Conservation (phyloP, 2,329 filamentous ascomycete genomes). For the Exophiala phaeomuriformis region DNA sequence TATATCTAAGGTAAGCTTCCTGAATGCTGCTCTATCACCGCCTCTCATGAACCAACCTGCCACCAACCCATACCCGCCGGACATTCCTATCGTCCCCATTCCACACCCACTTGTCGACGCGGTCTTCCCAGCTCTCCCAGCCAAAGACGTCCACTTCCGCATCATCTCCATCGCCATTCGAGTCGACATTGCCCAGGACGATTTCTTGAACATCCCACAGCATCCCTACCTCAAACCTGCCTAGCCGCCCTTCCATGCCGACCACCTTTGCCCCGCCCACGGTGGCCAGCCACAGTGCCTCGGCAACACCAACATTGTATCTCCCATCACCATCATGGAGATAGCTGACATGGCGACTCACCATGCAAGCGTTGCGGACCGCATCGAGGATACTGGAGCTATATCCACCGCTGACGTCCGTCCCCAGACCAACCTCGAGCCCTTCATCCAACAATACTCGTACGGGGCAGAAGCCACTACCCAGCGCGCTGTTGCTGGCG, state of each 20-base stretch:
- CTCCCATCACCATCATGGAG: slow-evolving; percentile 27
- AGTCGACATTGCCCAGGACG: slow-evolving; percentile 25
- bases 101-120: slow-evolving; percentile 88
- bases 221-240: slow-evolving; percentile 78
- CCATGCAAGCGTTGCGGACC: slow-evolving; percentile 71
- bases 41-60: slow-evolving; percentile 64
- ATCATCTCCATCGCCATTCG: slow-evolving; percentile 33
- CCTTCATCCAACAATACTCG: slow-evolving; percentile 66
- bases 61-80: slow-evolving; percentile 78
- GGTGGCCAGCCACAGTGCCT: slow-evolving; percentile 80
- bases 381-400: slow-evolving; percentile 73
- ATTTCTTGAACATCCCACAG: slow-evolving; percentile 88
- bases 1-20: background rate
- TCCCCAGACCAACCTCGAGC: slow-evolving; percentile 76
- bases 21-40: background rate
- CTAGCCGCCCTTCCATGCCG: slow-evolving; percentile 63
- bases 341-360: slow-evolving; percentile 64
- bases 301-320: slow-evolving; percentile 54
- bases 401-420: slow-evolving; percentile 85
- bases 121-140: slow-evolving; percentile 81
- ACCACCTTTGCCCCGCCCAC: slow-evolving; percentile 78
- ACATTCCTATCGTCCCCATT: slow-evolving; percentile 91
- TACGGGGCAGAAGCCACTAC: slow-evolving; percentile 69
- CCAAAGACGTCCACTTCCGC: slow-evolving; percentile 83
- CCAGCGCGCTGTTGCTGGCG: slow-evolving; percentile 74